A percentile compares a stretch with the other conserved stretches of the same genome.
These are phyloP conservation scores for Hygrocybe punicea DNA, from an alignment of 768 basidiomycete species.

Conservation along the genomic window DNA sequence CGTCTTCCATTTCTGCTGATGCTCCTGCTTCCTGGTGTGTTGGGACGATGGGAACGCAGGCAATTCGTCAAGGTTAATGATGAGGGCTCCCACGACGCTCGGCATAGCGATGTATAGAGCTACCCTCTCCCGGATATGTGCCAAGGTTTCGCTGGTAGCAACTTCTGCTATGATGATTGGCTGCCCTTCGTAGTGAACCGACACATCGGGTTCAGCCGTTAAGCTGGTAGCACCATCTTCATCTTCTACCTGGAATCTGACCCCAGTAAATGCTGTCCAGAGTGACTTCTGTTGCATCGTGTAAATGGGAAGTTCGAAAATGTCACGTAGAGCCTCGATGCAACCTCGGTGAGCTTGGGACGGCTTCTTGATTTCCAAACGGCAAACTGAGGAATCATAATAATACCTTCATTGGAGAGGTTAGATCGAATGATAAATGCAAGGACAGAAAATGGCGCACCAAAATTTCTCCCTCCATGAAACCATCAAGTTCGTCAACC, in stretches of 20 bases:
- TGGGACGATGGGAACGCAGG: too few relatives aligned
- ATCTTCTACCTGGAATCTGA: not conserved
- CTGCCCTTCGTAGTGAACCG: not conserved
- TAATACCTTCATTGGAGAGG: not conserved
- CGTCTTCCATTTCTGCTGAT: too few relatives aligned
- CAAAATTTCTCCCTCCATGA: not conserved
- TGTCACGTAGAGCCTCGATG: not conserved
- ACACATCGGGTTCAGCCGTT: not conserved
- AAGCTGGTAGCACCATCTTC: not conserved
- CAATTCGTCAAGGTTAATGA: not conserved
- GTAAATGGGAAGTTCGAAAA: not conserved
- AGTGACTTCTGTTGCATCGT: not conserved
- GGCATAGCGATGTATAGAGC: not conserved
- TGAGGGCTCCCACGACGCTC: not conserved
- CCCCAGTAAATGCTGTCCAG: not conserved
- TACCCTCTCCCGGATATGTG: not conserved
- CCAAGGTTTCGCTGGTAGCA: not conserved
- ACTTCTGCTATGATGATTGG: not conserved
- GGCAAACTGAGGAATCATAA: not conserved
- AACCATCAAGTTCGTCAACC: not conserved
- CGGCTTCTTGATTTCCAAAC: not conserved
- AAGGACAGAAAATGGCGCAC: not conserved
- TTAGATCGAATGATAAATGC: not conserved
- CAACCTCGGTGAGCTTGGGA: not conserved
- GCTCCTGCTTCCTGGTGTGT: too few relatives aligned